Evolutionary conservation across 495 filamentous ascomycete genomes (phyloP), one percentile per base, ranked within the genome.

Genomic region (Aspergillus baeticus): DNA sequence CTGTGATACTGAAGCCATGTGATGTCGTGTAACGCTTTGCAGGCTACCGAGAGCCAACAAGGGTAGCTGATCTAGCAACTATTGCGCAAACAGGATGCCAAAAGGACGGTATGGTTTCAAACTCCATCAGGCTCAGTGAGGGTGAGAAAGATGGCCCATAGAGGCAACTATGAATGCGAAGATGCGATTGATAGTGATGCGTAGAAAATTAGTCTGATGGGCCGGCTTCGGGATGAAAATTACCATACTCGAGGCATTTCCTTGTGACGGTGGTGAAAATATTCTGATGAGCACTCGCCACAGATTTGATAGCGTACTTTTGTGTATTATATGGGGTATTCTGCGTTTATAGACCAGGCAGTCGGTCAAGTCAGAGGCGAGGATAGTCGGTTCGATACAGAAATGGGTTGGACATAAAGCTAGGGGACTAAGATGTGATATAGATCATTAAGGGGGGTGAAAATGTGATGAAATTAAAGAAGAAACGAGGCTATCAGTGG

Each of bases 51-150:
- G 14, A 31, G 13, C 33, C 53, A 55, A 39, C 42, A 7, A 10
- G 21, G 39, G 31, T 17, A 36, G 51, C 37, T 13, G n/a, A 42
- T 10, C 14, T 31, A 20, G 50, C 50, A 26, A 29, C 22, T 38
- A 29, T 49, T 42, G 43, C 15, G 29, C 35, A 38, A 44, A 44
- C 44, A 26, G 23, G 34, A 20, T 49, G 54, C 54, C 54, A 56
- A 56, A 41, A 15, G 37, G 29, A 56, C 36, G 33, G 45, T 23
- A 29, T 26, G 35, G 10, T 37, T 51, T 46, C 51, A 60, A 60
- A 35, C 44, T 34, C 57, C 51, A 60, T 60, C 51, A 47, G 38
- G 51, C 20, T 55, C 29, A 17, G 37, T 41, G 26, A 39, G 11
- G 26, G 37, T 10, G 31, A 21, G 18, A 15, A 36, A 34, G 23